Evolutionary conservation across 2,329 filamentous ascomycete species (phyloP).

Genomic region (Cercospora sp.): DNA sequence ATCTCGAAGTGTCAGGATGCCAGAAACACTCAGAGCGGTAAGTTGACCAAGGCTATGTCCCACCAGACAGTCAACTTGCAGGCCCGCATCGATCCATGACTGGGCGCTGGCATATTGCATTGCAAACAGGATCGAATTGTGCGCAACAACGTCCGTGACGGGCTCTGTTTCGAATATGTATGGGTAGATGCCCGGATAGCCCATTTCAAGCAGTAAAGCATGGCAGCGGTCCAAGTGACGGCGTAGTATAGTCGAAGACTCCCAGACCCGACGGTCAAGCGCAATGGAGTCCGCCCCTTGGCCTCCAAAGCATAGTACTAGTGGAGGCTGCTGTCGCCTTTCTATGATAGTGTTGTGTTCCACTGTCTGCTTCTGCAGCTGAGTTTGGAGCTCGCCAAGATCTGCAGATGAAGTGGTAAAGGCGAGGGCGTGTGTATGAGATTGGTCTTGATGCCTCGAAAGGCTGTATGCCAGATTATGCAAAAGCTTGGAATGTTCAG

Average conservation of each 20-base stretch:
- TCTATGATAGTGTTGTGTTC: background rate
- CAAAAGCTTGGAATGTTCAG: background rate
- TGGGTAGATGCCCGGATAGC: slow-evolving; percentile 19
- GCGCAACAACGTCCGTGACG: slow-evolving; percentile 14
- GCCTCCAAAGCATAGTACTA: slow-evolving; percentile 23
- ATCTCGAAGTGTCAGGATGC: slow-evolving; percentile 14
- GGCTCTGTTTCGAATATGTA: slow-evolving; percentile 17
- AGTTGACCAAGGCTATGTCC: slow-evolving; percentile 25
- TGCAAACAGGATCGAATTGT: slow-evolving; percentile 18
- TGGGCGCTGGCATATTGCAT: slow-evolving; percentile 21
- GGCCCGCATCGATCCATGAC: slow-evolving; percentile 21
- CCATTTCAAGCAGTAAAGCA: background rate
- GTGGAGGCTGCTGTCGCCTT: slow-evolving; percentile 1
- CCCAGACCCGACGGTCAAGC: slow-evolving; percentile 12
- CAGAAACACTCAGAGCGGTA: slow-evolving; percentile 14
- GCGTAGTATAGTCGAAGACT: slow-evolving; percentile 4
- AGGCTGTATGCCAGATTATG: slow-evolving; percentile 5
- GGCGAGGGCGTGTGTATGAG: background rate
- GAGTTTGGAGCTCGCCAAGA: background rate
- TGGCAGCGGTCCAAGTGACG: slow-evolving; percentile 20
- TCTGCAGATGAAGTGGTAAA: slow-evolving; percentile 1
- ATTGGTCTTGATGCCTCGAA: slow-evolving; percentile 1
- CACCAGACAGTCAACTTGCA: slow-evolving; percentile 12
- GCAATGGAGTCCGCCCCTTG: slow-evolving; percentile 15
- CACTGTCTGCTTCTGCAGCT: background rate